phyloP scores from a whole-genome alignment of 148 eudicot genomes.

The Fagopyrum tataricum region DNA sequence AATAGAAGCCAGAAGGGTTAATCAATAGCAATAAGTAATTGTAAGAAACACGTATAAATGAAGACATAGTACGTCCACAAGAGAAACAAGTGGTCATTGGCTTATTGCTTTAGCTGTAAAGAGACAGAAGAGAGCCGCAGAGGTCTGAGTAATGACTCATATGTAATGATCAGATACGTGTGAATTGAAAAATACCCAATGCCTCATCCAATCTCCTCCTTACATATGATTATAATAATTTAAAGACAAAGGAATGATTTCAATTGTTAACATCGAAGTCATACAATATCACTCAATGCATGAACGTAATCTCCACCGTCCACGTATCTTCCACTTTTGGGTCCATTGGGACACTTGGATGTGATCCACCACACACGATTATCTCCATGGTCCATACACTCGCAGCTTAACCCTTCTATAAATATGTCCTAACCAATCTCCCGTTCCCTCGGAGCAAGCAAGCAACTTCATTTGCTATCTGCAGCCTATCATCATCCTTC shows the following conservation, averaged over 20 bases:
- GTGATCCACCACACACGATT: not conserved
- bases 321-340: constrained; percentile 5
- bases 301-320: not conserved
- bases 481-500: no score
- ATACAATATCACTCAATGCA: not conserved
- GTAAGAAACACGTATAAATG: not conserved
- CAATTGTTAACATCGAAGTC: not conserved
- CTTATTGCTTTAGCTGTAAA: no score
- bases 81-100: no score
- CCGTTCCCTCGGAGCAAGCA: not conserved
- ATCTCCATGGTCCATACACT: not conserved
- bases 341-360: not conserved
- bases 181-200: not conserved
- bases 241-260: not conserved
- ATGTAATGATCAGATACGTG: not conserved
- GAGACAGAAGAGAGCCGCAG: not conserved
- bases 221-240: not conserved
- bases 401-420: not conserved
- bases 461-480: not conserved
- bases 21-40: not conserved
- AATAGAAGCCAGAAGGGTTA: not conserved
- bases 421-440: not conserved
- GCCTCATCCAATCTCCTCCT: not conserved
- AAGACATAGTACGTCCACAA: not conserved
- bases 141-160: not conserved